Percentiles rank a stretch among this genome's conserved stretches.
These are phyloP conservation scores for Aquilaria malaccensis DNA, from an alignment of 345 rosid genomes.

Conservation along the genomic window DNA sequence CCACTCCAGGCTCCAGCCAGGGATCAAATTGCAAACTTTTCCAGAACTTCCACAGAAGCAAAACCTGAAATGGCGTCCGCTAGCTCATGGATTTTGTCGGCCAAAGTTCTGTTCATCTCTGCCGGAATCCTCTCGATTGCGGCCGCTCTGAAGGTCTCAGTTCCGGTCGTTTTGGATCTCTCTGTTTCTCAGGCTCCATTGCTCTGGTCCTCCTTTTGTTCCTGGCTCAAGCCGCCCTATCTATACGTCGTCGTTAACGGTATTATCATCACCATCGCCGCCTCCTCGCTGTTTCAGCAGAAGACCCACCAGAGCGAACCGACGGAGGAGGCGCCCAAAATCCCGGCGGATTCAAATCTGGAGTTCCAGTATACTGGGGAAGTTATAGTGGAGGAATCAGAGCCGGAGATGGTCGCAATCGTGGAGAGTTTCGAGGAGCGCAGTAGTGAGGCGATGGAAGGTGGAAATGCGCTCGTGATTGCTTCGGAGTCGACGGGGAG, in stretches of 20 bases:
- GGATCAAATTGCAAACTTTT: too few relatives aligned
- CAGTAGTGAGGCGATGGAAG: background rate
- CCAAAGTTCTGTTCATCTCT: conserved; percentile 31
- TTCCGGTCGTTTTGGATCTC: conserved; percentile 31
- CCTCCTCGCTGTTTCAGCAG: conserved; percentile 35
- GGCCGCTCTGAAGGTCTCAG: conserved; percentile 20
- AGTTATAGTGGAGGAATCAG: background rate
- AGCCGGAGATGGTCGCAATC: background rate
- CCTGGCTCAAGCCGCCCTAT: conserved; percentile 61
- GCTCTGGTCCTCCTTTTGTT: conserved; percentile 29
- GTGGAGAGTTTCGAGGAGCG: background rate
- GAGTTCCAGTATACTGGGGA: background rate
- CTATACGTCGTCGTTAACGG: conserved; percentile 37
- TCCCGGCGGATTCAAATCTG: background rate
- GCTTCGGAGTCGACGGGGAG: conserved; percentile 23
- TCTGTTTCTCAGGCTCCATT: conserved; percentile 28
- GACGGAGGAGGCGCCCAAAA: background rate
- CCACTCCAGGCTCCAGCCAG: too few relatives aligned
- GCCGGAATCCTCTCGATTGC: conserved; percentile 27
- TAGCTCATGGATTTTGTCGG: conserved; percentile 14
- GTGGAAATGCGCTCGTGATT: conserved; percentile 27
- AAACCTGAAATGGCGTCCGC: conserved; percentile 23
- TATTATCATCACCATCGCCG: conserved; percentile 49
- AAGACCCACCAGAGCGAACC: conserved; percentile 1
- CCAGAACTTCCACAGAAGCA: background rate